A percentile compares a stretch with the other conserved stretches of the same genome.
Evolutionary conservation across 2,329 filamentous ascomycete species (phyloP).

Genomic region (Beauveria australis): DNA sequence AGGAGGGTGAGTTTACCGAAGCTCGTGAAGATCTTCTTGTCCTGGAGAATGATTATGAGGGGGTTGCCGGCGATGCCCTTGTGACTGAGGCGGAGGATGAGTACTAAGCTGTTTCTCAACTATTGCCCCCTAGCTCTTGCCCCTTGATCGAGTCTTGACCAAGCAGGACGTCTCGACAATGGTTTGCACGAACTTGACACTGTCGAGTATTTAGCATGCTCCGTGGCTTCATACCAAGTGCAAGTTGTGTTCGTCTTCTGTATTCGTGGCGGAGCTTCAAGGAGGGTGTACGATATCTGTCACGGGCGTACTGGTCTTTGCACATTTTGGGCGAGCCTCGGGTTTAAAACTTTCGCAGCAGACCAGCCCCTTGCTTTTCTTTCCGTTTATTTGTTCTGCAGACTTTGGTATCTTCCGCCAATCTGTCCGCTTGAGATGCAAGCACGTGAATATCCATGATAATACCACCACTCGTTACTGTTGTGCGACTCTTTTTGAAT

Average conservation of each 20-base stretch:
- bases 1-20: constrained; percentile 84
- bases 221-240: not conserved
- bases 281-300: not conserved
- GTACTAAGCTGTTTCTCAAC: constrained; percentile 53
- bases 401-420: not conserved
- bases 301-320: constrained; percentile 4
- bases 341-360: not conserved
- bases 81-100: constrained; percentile 59
- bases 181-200: not conserved
- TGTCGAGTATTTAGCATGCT: not conserved
- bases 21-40: constrained; percentile 80
- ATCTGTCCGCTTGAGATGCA: constrained; percentile 14
- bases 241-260: not conserved
- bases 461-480: constrained; percentile 15
- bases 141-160: not conserved
- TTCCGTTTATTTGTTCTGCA: constrained; percentile 1
- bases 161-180: not conserved
- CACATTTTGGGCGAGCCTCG: not conserved
- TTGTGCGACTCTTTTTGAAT: not conserved
- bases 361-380: constrained; percentile 16
- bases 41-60: constrained; percentile 80
- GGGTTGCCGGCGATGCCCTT: constrained; percentile 67
- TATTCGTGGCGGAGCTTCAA: not conserved
- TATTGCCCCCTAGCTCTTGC: not conserved
- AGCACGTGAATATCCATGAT: constrained; percentile 25